phyloP scores from a whole-genome alignment of 2,329 filamentous ascomycete species.

The Xylariaceae sp. region DNA sequence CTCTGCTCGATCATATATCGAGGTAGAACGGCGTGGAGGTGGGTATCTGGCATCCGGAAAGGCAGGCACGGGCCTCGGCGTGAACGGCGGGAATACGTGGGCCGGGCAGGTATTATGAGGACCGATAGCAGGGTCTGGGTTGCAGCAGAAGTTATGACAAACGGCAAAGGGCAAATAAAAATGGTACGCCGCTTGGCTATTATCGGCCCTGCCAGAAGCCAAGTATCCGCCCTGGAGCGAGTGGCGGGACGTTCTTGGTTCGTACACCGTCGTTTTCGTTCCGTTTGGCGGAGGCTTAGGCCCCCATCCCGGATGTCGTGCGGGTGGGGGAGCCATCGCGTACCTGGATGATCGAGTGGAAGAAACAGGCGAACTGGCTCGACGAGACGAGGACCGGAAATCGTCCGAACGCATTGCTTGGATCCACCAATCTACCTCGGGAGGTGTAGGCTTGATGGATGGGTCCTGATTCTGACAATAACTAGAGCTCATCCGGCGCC shows the following conservation, averaged over 20 bases:
- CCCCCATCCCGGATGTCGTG: background rate
- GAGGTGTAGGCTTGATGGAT: background rate
- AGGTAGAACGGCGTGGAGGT: background rate
- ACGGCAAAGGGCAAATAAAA: slow-evolving; percentile 16
- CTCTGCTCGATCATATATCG: slow-evolving; percentile 2
- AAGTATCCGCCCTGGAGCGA: background rate
- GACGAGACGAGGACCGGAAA: background rate
- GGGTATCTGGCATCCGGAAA: background rate
- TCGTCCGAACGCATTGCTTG: slow-evolving; percentile 10
- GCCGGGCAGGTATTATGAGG: background rate
- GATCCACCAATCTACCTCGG: slow-evolving; percentile 16
- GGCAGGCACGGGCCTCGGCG: background rate
- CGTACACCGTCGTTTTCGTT: slow-evolving; percentile 12
- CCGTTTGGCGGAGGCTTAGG: slow-evolving; percentile 3
- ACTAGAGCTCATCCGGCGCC: slow-evolving; percentile 7
- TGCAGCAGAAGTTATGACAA: slow-evolving; percentile 10
- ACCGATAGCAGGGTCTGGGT: background rate
- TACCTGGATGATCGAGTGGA: slow-evolving; percentile 7
- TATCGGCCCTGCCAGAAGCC: background rate
- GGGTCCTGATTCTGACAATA: background rate
- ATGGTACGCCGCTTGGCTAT: slow-evolving; percentile 11
- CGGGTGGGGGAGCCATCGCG: background rate
- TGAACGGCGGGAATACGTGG: background rate
- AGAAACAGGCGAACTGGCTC: background rate
- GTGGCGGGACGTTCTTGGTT: slow-evolving; percentile 1